Evolutionary conservation across 768 basidiomycete genomes (phyloP), one percentile per base, ranked within the genome.

Genomic region (Tylopilus plumbeoviolaceoides): DNA sequence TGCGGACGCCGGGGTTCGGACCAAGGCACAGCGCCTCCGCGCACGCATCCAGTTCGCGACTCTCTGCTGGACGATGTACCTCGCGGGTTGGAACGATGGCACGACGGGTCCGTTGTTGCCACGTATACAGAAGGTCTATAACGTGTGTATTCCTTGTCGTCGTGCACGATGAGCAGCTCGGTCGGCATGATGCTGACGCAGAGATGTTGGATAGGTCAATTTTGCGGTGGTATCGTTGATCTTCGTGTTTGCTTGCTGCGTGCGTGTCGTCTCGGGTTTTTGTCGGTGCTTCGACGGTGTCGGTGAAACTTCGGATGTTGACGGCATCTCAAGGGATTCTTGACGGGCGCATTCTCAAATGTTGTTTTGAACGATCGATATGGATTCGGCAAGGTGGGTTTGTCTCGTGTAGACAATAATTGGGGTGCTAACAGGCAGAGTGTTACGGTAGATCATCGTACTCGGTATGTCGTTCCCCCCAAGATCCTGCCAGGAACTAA

Each of bases 161-260:
- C 31, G n/a, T n/a, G n/a, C n/a, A n/a, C n/a, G n/a, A n/a, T n/a
- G n/a, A n/a, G n/a, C n/a, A n/a, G n/a, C n/a, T n/a, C n/a, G n/a
- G n/a, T n/a, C n/a, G n/a, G n/a, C 33, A 33, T 30, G 1, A 7
- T 33, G 12, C 5, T 44, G 48, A 51, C n/a, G 20, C 5, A 20
- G 44, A 30, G 12, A 48, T 17, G 12, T 30, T 31, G 8, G 18
- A 52, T 47, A 74, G 75, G 60, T 76, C 42, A 66, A 70, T 20
- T 77, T 71, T 55, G 60, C 65, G 2, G 58, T 68, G 25, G 75
- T 77, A 4, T 77, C 77, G 23, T 50, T 78, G 15, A 63, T 77
- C 7, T 78, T 75, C 54, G 73, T 77, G 9, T 68, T 71, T 50
- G 65, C 70, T n/a, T 75, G 72, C 50, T 47, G 63, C 10, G 76